Conservation (phyloP, 2,329 filamentous ascomycete species). For the Xylariaceae sp. region DNA sequence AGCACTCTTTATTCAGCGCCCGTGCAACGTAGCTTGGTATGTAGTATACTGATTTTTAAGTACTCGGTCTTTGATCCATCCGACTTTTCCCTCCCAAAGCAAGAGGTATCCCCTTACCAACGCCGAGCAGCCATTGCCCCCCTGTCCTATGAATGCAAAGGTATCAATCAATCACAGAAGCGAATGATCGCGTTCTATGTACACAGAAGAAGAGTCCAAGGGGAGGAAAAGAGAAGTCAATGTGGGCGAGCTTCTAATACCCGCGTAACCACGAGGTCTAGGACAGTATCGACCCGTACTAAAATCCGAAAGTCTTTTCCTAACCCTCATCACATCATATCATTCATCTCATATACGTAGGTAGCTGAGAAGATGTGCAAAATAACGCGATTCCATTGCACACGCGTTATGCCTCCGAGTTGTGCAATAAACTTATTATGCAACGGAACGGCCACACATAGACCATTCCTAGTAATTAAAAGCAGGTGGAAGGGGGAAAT, state of each 20-base stretch:
- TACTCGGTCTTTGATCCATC: background rate
- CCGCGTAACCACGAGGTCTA: background rate
- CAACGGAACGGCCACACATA: background rate
- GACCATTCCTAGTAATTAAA: conserved; percentile 3
- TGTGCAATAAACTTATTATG: background rate
- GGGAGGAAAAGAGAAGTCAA: background rate
- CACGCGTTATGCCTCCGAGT: background rate
- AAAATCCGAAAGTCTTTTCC: background rate
- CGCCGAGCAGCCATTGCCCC: conserved; percentile 8
- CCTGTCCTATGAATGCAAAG: background rate
- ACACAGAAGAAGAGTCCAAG: conserved; percentile 1
- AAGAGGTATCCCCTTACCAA: conserved; percentile 26
- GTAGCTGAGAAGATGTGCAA: background rate
- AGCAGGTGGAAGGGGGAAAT: conserved; percentile 14
- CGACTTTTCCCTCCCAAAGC: conserved; percentile 16
- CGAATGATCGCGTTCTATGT: conserved; percentile 15
- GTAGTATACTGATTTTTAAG: background rate
- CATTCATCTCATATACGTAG: background rate
- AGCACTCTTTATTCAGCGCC: background rate
- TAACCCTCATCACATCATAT: background rate
- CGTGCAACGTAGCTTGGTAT: background rate
- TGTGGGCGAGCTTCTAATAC: background rate
- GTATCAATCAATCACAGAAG: conserved; percentile 4
- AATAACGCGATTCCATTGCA: background rate
- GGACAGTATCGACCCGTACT: background rate